Base-by-base conservation (phyloP, 192 early-diverging fungal species). In the Gamsiella multidivaricata region DNA sequence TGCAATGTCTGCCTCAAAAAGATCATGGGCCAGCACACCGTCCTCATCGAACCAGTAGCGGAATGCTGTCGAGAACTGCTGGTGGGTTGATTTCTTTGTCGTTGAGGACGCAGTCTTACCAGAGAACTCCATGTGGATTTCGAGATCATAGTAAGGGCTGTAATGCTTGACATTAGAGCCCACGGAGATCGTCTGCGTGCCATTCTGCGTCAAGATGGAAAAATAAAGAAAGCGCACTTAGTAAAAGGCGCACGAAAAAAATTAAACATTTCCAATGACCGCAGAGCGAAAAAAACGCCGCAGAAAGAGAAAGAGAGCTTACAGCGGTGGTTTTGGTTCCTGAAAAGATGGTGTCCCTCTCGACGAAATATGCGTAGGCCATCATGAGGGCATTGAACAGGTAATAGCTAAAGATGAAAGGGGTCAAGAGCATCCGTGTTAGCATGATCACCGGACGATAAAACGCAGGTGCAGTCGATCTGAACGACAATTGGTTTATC, bases 281-380 rank as follows among this genome's bases (percentile, higher is more conserved):
- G 25, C 39, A 37, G 36, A 41, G 1, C 26, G 11, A 26, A 14
- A 31, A 50, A 23, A 36, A 29, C 23, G 0, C 1, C 7, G 1
- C 9, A 49, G 46, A 20, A 18, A 1, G 2, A 22, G 23, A n/a
- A 31, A 29, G 10, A 3, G 37, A 22, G 36, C 69, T 47, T 68
- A 56, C 78, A 23, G 69, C 46, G 22, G 68, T 69, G 20, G 84
- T 83, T 69, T 87, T 89, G 61, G 82, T 82, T 31, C 90, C 90
- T 36, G 86, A 72, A 83, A 91, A 94, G 42, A 92, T 65, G 59
- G 84, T 88, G 58, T 91, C 79, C 57, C 90, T 89, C 80, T 91
- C 89, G 61, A 90, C 80, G 31, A 85, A 60, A 34, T 83, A 88
- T 23, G 83, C 79, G 69, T 92, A 91, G 25, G 79, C 66, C 47